Evolutionary conservation across 2,329 filamentous ascomycete species (phyloP), one percentile per base, ranked within the genome.

Genomic region (Trichoderma cornu-damae): DNA sequence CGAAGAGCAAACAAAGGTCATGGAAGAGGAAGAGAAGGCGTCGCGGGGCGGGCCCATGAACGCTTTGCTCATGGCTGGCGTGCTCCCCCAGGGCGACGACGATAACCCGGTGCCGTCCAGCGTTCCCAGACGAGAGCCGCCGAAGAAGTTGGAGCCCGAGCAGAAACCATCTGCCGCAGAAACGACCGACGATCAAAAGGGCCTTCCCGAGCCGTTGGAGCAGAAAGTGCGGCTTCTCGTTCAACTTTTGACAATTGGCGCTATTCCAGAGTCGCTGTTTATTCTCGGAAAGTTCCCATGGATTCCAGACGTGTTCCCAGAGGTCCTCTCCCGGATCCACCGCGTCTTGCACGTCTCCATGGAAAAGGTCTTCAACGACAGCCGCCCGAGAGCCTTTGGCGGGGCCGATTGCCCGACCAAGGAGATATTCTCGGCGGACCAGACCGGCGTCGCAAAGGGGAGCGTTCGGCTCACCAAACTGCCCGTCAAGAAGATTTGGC

Each of bases 261-360:
- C 94, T 26, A 79, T 99, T 32, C 94, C 94, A 0, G 94, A 99
- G 72, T 86, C 94, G 1, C 78, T 99, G 1, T 97, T 93, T 70
- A 89, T 99, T 56, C 81, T 96, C 6, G 93, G 93, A 32, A 87
- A 88, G 54, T 96, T 96, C 65, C 90, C 91, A 12, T 99, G 94
- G 92, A 81, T 99, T 47, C 82, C 90, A 9, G 91, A 96, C 59
- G 83, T 86, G 3, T 93, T 89, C 62, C 86, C 89, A 1, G 90
- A 96, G 44, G 79, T 97, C 9, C 82, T 90, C 2, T 85, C 89
- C 30, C 86, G 80, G 55, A 82, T 97, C 50, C 89, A 96, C 71
- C 90, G 95, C 34, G 88, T 99, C 26, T 77, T 96, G 2, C 85
- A 91, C 63, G 84, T 94, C 62, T 93, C 86, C 38, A 75, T 99